Evolutionary conservation across 2,329 filamentous ascomycete species (phyloP), one percentile per base, ranked within the genome.

Genomic region (Cordyceps tenuipes): DNA sequence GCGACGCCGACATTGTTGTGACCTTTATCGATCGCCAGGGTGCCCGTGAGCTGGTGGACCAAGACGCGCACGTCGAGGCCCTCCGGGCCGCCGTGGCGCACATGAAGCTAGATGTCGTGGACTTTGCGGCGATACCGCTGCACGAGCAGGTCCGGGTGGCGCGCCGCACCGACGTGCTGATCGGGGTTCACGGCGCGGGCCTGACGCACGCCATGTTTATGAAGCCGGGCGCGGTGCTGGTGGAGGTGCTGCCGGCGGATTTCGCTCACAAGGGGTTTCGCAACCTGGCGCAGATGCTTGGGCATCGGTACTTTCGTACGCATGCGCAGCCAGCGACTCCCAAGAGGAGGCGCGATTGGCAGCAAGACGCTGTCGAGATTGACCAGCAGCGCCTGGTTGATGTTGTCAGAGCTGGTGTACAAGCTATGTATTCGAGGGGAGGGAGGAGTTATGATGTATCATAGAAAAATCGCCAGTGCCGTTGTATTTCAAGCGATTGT

Each of bases 181-280:
- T 77, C 6, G 75, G 75, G 34, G 71, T 76, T 1, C 76, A 79
- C 64, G 77, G 76, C 47, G 75, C 75, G 0, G 76, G 74, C 0
- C 65, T 78, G 17, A 74, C 76, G 5, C 75, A 78, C 62, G 63
- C 65, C 1, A 70, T 79, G 63, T 79, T 77, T 59, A 67, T 77
- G 62, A 70, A 64, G 1, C 65, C 68, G 34, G 65, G 66, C 4
- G 67, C 66, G 1, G 70, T 69, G 17, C 64, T 79, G 8, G 72
- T 78, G 6, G 76, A 79, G 66, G 77, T 79, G 31, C 64, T 73
- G 36, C 76, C 76, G 3, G 61, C 64, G 2, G 58, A 57, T 29
- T 61, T 64, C 49, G 19, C 61, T 50, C 57, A 64, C 21, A 58
- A 62, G 41, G 67, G 66, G 7, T 79, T 77, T 62, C 69, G 73